These are phyloP conservation scores for Lecanosticta acicola DNA, from an alignment of 2,329 filamentous ascomycete species.

Conservation along the genomic window DNA sequence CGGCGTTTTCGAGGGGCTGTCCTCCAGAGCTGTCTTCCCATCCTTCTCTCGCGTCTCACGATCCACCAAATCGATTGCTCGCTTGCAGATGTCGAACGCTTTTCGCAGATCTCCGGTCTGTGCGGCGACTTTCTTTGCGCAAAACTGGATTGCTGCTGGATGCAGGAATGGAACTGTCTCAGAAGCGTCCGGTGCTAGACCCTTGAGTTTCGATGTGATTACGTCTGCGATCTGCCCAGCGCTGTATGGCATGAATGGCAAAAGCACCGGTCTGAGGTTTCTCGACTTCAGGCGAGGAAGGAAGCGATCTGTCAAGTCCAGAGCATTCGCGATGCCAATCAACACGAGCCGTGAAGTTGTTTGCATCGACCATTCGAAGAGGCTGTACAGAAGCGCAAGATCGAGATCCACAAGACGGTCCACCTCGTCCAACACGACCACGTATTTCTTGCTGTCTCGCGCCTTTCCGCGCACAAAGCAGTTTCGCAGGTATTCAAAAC, in stretches of 20 bases:
- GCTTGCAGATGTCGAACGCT: conserved; percentile 87
- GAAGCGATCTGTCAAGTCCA: conserved; percentile 92
- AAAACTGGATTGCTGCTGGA: conserved; percentile 86
- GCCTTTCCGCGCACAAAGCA: conserved; percentile 61
- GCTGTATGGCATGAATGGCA: conserved; percentile 90
- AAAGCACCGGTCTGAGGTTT: conserved; percentile 80
- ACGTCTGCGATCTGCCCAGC: conserved; percentile 81
- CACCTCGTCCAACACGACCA: conserved; percentile 92
- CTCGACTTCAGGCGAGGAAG: conserved; percentile 87
- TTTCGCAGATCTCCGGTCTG: conserved; percentile 93
- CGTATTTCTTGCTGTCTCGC: conserved; percentile 53
- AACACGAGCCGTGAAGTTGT: conserved; percentile 73
- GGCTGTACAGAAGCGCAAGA: conserved; percentile 77
- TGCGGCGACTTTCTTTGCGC: conserved; percentile 87
- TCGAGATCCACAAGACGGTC: conserved; percentile 89
- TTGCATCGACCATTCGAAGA: conserved; percentile 95
- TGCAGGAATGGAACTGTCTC: conserved; percentile 76
- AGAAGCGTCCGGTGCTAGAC: conserved; percentile 44
- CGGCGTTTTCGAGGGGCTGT: conserved; percentile 63
- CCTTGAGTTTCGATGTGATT: conserved; percentile 75
- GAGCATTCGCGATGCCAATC: conserved; percentile 89
- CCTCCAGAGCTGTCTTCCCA: conserved; percentile 53
- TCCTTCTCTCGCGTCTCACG: conserved; percentile 72
- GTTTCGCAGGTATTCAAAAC: conserved; percentile 61
- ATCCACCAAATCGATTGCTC: conserved; percentile 84